Percentiles rank a stretch among this genome's conserved stretches.
These are phyloP conservation scores for Aphanomyces cochlioides DNA, from an alignment of 352 stramenopile genomes.

Conservation along the genomic window DNA sequence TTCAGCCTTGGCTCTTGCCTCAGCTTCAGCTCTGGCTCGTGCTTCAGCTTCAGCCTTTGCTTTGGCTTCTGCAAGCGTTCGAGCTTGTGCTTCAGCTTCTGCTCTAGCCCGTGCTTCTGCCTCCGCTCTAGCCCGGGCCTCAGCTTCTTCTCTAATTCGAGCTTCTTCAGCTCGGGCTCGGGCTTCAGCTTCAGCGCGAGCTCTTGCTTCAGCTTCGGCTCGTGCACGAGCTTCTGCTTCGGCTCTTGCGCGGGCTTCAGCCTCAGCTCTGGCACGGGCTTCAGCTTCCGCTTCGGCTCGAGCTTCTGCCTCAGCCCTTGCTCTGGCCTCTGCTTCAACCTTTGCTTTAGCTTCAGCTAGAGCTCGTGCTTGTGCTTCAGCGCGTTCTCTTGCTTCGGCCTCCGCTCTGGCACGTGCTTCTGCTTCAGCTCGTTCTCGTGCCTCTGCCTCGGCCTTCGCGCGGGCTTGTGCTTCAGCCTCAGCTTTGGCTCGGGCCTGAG, in stretches of 20 bases:
- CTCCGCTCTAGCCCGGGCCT: neutral
- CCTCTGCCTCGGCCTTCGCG: slow-evolving; percentile 26
- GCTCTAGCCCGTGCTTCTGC: neutral
- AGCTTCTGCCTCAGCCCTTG: slow-evolving; percentile 22
- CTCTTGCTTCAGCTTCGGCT: slow-evolving; percentile 32
- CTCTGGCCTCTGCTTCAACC: slow-evolving; percentile 33
- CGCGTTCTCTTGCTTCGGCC: slow-evolving; percentile 8
- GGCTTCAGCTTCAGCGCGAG: slow-evolving; percentile 34
- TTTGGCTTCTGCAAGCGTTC: neutral
- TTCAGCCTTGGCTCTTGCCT: neutral
- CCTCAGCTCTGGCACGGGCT: slow-evolving; percentile 27
- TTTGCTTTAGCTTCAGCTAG: slow-evolving; percentile 33
- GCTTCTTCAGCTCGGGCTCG: slow-evolving; percentile 26
- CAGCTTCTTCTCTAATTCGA: neutral
- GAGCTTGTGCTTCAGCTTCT: neutral
- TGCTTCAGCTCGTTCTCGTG: slow-evolving; percentile 12
- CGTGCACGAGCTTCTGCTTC: slow-evolving; percentile 35
- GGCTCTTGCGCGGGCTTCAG: slow-evolving; percentile 5
- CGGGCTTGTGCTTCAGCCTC: slow-evolving; percentile 33
- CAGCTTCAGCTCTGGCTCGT: neutral
- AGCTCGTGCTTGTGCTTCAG: slow-evolving; percentile 35
- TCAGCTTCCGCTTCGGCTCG: slow-evolving; percentile 22
- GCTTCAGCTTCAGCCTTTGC: neutral
- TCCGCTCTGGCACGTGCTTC: slow-evolving; percentile 30
- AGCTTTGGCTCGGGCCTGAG: slow-evolving; percentile 33